Conservation (phyloP, 169 alveolate genomes). For the Cryptosporidium meleagridis region DNA sequence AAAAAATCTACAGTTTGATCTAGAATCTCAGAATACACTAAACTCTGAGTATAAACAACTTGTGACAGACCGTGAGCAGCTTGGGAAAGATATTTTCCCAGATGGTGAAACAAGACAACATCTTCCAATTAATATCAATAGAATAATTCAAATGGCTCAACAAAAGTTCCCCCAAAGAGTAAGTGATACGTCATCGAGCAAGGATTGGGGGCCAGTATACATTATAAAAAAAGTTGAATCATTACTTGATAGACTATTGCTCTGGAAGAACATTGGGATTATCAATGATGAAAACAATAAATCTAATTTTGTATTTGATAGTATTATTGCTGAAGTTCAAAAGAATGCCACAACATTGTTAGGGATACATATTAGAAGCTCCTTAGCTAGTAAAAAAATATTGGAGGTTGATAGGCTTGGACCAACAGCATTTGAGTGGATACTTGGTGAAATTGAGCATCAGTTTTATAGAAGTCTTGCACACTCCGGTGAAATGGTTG, state of each 20-base stretch:
- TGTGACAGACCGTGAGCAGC: slow-evolving; percentile 80
- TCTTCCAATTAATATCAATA: slow-evolving; percentile 94
- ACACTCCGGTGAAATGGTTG: slow-evolving; percentile 99
- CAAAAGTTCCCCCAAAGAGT: slow-evolving; percentile 70
- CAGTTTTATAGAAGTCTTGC: slow-evolving; percentile 94
- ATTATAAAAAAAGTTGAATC: slow-evolving; percentile 72
- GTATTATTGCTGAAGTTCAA: slow-evolving; percentile 88
- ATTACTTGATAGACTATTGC: slow-evolving; percentile 52
- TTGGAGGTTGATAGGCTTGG: slow-evolving; percentile 94
- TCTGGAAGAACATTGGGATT: slow-evolving; percentile 39
- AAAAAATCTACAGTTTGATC: slow-evolving; percentile 71
- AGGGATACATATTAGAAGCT: slow-evolving; percentile 93
- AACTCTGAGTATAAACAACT: slow-evolving; percentile 83
- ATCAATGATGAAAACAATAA: slow-evolving; percentile 75
- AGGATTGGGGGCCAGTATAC: slow-evolving; percentile 76
- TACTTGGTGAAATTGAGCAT: slow-evolving; percentile 96
- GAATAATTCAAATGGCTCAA: slow-evolving; percentile 91
- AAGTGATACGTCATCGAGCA: slow-evolving; percentile 45
- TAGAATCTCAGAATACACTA: slow-evolving; percentile 77
- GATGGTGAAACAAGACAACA: slow-evolving; percentile 96
- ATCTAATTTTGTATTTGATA: slow-evolving; percentile 79
- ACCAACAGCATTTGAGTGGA: slow-evolving; percentile 94
- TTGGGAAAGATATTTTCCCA: slow-evolving; percentile 89
- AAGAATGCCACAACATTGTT: slow-evolving; percentile 91
- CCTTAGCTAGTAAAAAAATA: slow-evolving; percentile 92